Base-by-base conservation (phyloP, 2,329 filamentous ascomycete species). In the Penicillium sp. region DNA sequence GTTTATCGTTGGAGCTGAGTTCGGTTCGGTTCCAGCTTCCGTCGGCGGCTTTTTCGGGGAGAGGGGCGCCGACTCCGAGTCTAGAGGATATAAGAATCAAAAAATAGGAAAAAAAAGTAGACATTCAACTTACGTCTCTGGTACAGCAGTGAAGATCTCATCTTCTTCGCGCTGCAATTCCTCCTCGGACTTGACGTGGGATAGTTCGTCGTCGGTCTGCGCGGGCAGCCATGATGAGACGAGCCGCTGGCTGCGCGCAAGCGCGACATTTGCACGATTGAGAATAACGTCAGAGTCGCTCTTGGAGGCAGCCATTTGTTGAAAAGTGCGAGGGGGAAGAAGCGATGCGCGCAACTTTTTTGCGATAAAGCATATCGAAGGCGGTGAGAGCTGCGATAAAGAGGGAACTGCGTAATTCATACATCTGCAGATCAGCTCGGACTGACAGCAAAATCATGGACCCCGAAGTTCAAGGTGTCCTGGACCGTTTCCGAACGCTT, bases 181-280 rank as follows among this genome's bases (percentile, higher is more conserved):
- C 50, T 76, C 69, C 31, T 74, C 67, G 18, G 75, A 67, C 57
- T 75, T 76, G 47, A 64, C 60, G 53, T 69, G 63, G 46, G 66
- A 58, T 44, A 65, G 57, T 43, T 75, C 72, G 20, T 72, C 66
- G n/a, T 66, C 50, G 5, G 74, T 65, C 50, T 70, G 72, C n/a
- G 77, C 67, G 11, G 79, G 79, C 27, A 85, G 75, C 79, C 80
- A 81, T 57, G 81, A 83, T 45, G 79, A 74, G 53, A 85, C 71
- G 16, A 82, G 69, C 30, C 76, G 76, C 57, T 82, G 79, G 45
- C 75, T 77, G 48, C 78, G 77, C 6, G 81, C 79, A 9, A 82
- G 69, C 3, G 75, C 75, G 42, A 84, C 74, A 55, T 76, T 81
- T 28, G 79, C 72, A 47, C 74, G 73, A 60, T 83, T 83, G 47